Base-by-base conservation (phyloP, 768 basidiomycete species). In the Xerocomus spinulosus region DNA sequence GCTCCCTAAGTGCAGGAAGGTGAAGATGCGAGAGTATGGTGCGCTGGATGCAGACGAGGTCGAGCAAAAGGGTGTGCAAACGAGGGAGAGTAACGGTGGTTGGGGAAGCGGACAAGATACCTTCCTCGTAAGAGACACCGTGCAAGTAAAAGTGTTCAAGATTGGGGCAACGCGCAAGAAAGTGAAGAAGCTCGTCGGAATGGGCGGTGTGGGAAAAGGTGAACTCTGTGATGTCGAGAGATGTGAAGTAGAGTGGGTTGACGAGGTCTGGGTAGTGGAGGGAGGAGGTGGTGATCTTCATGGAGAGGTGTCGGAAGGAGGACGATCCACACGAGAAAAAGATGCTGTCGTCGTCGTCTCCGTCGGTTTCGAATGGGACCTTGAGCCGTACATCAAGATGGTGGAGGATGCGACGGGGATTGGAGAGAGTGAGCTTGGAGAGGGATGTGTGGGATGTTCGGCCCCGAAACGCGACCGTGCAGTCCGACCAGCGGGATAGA, bases 11-110 rank as follows among this genome's bases (percentile, higher is more conserved):
- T 2, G 67, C 71, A 15, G 87, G 87, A 2, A 78, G 73, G 51
- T 81, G 59, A n/a, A 90, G 64, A 46, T 73, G 75, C 0, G 85
- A 83, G 40, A 90, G 76, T 33, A 89, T 64, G 44, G 75, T 73
- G 44, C 87, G 83, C 5, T 81, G 75, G 49, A 75, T 77, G 63
- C 81, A 85, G 15, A 83, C 79, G 54, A 70, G 73, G 41, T 76
- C 74, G 26, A 90, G 57, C 35, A 76, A 69, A 15, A 90, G 67
- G 5, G 73, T 76, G 45, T 76, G 77, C 49, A 90, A 73, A 32
- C 70, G 71, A 23, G 81, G 82, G n/a, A 89, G 76, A 13, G 59
- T 58, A 42, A 79, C 76, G 33, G 79, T 57, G 21, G 73, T 72
- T 5, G 73, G 69, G 1, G 63, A 35, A 7, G 44, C 17, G 23